Evolutionary conservation across 2,329 filamentous ascomycete species (phyloP).

Genomic region (Camptophora hylomeconis): DNA sequence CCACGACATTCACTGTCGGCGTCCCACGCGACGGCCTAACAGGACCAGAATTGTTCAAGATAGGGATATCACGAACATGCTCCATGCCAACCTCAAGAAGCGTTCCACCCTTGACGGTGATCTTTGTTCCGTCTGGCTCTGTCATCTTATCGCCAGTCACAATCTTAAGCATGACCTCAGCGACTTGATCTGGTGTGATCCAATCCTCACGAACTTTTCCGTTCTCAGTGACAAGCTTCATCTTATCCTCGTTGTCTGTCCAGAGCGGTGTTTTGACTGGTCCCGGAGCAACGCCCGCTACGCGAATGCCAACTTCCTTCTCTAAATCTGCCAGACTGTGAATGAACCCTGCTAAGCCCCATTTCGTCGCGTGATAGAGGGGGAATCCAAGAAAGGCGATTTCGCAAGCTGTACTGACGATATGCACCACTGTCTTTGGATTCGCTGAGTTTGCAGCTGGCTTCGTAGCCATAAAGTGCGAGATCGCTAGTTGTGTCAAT

Average conservation of each 20-base stretch:
- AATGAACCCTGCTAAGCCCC: conserved; percentile 35
- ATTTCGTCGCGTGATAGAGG: conserved; percentile 37
- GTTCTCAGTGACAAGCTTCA: conserved; percentile 35
- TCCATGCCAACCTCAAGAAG: conserved; percentile 43
- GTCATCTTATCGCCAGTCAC: conserved; percentile 2
- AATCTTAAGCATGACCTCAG: conserved; percentile 36
- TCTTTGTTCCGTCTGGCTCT: conserved; percentile 1
- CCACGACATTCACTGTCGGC: conserved; percentile 34
- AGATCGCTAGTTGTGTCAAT: conserved; percentile 36
- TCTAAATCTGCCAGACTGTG: conserved; percentile 39
- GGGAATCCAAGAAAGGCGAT: conserved; percentile 25
- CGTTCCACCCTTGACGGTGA: conserved; percentile 24
- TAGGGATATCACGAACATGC: conserved; percentile 37
- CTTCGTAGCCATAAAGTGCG: conserved; percentile 28
- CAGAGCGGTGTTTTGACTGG: conserved; percentile 50
- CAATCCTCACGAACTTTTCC: conserved; percentile 32
- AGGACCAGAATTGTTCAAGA: conserved; percentile 35
- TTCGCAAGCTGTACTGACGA: conserved; percentile 36
- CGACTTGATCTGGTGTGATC: conserved; percentile 50
- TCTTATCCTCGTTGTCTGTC: conserved; percentile 49
- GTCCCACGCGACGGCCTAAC: too few species aligned
- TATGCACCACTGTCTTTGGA: conserved; percentile 31
- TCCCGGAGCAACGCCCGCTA: conserved; percentile 48
- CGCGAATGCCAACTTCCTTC: conserved; percentile 36
- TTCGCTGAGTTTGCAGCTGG: too few species aligned